A percentile compares a stretch with the other conserved stretches of the same genome.
Conservation (phyloP, 129 eudicot genomes). For the Flaveria trinervia region DNA sequence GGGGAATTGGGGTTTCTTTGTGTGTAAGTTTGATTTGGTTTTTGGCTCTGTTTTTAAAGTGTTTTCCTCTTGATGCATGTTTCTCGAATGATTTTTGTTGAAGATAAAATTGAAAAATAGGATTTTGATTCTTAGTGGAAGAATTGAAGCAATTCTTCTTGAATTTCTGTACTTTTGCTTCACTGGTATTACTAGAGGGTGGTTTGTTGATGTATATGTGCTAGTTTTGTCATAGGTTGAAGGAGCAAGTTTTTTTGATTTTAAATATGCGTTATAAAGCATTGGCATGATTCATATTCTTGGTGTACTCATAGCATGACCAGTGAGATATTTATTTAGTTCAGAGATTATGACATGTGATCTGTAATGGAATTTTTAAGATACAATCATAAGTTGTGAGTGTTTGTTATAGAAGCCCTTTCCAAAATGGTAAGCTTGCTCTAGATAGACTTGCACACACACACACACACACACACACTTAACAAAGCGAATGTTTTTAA, state of each 20-base stretch:
- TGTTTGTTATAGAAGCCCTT: neutral
- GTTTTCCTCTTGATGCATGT: neutral
- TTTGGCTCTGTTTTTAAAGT: too few relatives aligned
- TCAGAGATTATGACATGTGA: neutral
- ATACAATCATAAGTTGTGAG: neutral
- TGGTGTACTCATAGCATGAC: neutral
- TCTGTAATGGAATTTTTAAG: neutral
- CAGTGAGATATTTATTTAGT: neutral
- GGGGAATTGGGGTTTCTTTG: conserved; percentile 9
- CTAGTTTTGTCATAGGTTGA: neutral
- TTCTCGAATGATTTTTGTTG: neutral
- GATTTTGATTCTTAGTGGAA: neutral
- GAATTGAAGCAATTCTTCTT: conserved; percentile 17
- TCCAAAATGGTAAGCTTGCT: conserved; percentile 4
- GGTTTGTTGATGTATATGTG: neutral
- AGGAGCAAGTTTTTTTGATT: conserved; percentile 2
- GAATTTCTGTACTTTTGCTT: neutral
- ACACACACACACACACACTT: neutral
- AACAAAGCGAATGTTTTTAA: conserved; percentile 8
- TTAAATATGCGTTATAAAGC: neutral
- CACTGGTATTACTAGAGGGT: neutral
- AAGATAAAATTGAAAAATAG: neutral
- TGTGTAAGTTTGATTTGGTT: neutral
- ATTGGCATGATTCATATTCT: neutral
- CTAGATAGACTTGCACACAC: neutral